These are phyloP conservation scores for Grammothele lineata DNA, from an alignment of 768 basidiomycete species.

Conservation along the genomic window DNA sequence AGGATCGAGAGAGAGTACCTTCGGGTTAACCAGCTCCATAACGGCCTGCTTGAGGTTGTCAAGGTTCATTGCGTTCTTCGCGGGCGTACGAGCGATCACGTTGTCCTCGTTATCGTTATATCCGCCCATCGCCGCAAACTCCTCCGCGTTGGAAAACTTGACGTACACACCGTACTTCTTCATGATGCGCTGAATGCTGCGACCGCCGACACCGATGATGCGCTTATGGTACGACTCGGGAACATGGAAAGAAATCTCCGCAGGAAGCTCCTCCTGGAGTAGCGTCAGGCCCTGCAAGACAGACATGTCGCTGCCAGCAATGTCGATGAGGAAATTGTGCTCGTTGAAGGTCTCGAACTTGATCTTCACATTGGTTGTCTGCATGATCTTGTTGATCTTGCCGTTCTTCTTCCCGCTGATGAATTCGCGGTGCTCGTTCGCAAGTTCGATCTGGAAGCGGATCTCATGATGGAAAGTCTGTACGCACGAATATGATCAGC, in stretches of 20 bases:
- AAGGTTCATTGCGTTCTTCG: constrained; percentile 93
- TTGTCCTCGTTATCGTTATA: constrained; percentile 98
- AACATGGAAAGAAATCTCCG: constrained; percentile 97
- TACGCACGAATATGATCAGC: no score
- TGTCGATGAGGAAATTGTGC: constrained; percentile 91
- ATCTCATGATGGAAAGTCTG: constrained; percentile 96
- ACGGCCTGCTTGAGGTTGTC: constrained; percentile 94
- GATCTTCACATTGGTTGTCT: constrained; percentile 94
- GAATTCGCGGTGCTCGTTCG: constrained; percentile 97
- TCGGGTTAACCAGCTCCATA: constrained; percentile 96
- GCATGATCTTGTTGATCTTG: constrained; percentile 99
- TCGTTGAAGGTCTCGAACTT: constrained; percentile 99
- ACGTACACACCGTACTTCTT: constrained; percentile 99
- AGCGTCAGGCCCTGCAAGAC: constrained; percentile 85
- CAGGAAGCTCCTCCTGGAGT: constrained; percentile 95
- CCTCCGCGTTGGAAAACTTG: constrained; percentile 97
- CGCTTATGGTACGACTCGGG: constrained; percentile 98
- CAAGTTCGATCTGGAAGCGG: constrained; percentile 95
- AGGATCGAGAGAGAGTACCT: constrained; percentile 45
- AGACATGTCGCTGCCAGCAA: constrained; percentile 79
- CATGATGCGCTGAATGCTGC: constrained; percentile 99
- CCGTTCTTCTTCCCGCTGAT: constrained; percentile 99
- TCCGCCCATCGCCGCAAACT: constrained; percentile 91
- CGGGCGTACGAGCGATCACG: constrained; percentile 95
- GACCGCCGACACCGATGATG: constrained; percentile 96